A percentile compares a stretch with the other conserved stretches of the same genome.
phyloP scores from a whole-genome alignment of 1,139 yeast genomes.

The Blastobotrys niveus region DNA sequence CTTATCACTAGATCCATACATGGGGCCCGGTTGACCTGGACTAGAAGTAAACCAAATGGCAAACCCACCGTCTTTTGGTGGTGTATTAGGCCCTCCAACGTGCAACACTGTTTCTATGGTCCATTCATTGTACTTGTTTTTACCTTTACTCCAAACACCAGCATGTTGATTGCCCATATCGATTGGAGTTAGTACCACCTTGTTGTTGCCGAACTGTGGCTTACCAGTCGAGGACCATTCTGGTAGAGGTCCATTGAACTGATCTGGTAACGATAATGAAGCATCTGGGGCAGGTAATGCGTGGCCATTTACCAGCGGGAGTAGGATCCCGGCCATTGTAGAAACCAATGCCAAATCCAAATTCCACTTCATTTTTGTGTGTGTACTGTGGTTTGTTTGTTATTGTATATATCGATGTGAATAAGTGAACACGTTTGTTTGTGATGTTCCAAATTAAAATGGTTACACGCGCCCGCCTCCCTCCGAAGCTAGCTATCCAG shows the following conservation, averaged over 20 bases:
- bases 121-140: conserved; percentile 33
- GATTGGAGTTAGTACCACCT: conserved; percentile 24
- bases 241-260: conserved; percentile 4
- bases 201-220: conserved; percentile 13
- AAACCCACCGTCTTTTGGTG: conserved; percentile 37
- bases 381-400: neutral
- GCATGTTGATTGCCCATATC: conserved; percentile 27
- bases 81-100: conserved; percentile 31
- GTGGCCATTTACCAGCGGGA: too few relatives aligned
- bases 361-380: neutral
- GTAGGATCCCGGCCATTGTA: neutral
- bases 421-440: too few relatives aligned
- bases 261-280: conserved; percentile 10
- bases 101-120: conserved; percentile 32
- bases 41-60: conserved; percentile 36
- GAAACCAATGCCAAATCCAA: neutral
- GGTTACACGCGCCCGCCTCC: too few relatives aligned
- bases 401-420: too few relatives aligned
- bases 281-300: conserved; percentile 1
- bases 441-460: too few relatives aligned
- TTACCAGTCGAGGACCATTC: conserved; percentile 16
- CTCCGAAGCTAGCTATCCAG: too few relatives aligned
- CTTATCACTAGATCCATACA: conserved; percentile 35
- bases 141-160: conserved; percentile 32
- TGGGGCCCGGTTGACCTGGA: conserved; percentile 31